Evolutionary conservation across 495 filamentous ascomycete genomes (phyloP).

Genomic region (Pyrenula massariospora): DNA sequence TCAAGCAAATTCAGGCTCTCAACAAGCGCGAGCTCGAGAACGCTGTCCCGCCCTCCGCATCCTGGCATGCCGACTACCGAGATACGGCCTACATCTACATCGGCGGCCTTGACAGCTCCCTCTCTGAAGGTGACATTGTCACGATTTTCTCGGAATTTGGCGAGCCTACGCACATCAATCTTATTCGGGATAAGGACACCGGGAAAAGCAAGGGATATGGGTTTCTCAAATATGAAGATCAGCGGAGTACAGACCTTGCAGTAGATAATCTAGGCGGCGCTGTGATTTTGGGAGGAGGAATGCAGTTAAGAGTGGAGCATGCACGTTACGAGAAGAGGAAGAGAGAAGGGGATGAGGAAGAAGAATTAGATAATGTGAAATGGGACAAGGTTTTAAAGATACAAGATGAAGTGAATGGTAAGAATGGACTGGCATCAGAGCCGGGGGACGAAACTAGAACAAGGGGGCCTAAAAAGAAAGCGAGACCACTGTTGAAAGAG

Average conservation of each 20-base stretch:
- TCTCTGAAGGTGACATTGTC: constrained; percentile 91
- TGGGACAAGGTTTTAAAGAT: constrained; percentile 23
- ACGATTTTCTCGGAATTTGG: constrained; percentile 97
- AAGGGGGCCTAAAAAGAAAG: constrained; percentile 13
- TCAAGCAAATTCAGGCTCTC: constrained; percentile 80
- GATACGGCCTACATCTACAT: constrained; percentile 97
- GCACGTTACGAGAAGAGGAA: constrained; percentile 80
- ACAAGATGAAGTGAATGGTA: constrained; percentile 24
- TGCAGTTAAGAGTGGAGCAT: constrained; percentile 82
- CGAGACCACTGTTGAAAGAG: constrained; percentile 40
- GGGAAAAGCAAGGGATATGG: constrained; percentile 89
- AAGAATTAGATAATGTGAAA: constrained; percentile 20
- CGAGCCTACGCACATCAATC: constrained; percentile 82
- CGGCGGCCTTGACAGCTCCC: constrained; percentile 84
- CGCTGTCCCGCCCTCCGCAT: constrained; percentile 70
- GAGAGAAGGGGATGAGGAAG: constrained; percentile 64
- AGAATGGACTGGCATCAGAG: constrained; percentile 15
- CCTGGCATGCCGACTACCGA: constrained; percentile 95
- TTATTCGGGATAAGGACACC: constrained; percentile 87
- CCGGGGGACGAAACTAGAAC: constrained; percentile 20
- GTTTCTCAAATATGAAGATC: constrained; percentile 97
- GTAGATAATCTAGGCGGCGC: constrained; percentile 92
- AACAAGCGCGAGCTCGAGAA: constrained; percentile 94
- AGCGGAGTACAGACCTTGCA: constrained; percentile 87
- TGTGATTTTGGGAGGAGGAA: constrained; percentile 52